A percentile compares a stretch with the other conserved stretches of the same genome.
Conservation (phyloP, 345 rosid genomes). For the Eucalyptus sideroxylon region DNA sequence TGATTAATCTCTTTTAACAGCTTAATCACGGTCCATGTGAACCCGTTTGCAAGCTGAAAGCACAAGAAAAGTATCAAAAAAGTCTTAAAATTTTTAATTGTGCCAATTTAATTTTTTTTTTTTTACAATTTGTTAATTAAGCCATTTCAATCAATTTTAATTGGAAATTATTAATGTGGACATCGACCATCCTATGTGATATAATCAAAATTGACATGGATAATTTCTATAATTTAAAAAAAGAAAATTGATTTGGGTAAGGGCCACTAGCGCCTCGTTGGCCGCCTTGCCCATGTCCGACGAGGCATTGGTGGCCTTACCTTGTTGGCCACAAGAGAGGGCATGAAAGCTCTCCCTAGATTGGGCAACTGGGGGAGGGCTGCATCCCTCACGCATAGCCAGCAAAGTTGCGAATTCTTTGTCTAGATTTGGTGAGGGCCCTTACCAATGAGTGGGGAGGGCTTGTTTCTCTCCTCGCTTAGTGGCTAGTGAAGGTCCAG, state of each 20-base stretch:
- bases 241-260: background rate
- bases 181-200: fast-evolving
- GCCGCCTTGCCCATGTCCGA: fast-evolving
- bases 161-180: too few relatives aligned
- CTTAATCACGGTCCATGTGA: background rate
- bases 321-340: background rate
- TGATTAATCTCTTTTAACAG: background rate
- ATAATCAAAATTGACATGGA: fast-evolving
- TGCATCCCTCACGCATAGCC: background rate
- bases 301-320: background rate
- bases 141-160: too few relatives aligned
- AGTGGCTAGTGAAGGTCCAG: background rate
- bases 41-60: background rate
- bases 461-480: background rate
- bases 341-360: background rate
- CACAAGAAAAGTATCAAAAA: background rate
- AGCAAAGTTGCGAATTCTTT: background rate
- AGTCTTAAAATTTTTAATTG: too few relatives aligned
- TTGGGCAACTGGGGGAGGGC: background rate
- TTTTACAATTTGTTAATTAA: too few relatives aligned
- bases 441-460: background rate
- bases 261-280: too few relatives aligned
- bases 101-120: too few relatives aligned
- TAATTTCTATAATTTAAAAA: too few relatives aligned
- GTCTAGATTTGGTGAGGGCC: background rate